phyloP scores from a whole-genome alignment of 345 rosid species.

The Brassica rapa region DNA sequence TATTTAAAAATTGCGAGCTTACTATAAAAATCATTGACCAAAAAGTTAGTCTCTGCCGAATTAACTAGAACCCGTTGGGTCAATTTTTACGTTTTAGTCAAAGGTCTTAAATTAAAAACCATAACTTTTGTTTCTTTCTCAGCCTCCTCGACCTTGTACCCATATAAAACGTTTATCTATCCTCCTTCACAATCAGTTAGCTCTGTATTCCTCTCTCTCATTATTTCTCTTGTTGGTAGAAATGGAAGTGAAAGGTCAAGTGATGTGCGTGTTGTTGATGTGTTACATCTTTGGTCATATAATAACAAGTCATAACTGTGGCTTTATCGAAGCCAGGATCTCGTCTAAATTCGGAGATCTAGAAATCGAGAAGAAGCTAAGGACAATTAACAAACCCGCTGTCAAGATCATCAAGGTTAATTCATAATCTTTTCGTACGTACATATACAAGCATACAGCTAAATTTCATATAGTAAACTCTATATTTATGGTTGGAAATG shows the following conservation, averaged over 20 bases:
- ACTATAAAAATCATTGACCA: background rate
- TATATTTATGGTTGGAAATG: background rate
- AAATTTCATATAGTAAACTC: background rate
- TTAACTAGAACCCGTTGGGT: background rate
- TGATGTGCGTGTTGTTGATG: conserved; percentile 15
- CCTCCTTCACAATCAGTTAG: background rate
- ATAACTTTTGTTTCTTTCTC: background rate
- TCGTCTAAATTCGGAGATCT: conserved; percentile 4
- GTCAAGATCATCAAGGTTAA: conserved; percentile 28
- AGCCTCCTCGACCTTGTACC: background rate
- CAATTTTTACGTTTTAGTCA: background rate
- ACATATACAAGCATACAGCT: background rate
- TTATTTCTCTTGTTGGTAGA: background rate
- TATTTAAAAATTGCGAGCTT: too few species aligned
- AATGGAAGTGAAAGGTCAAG: conserved; percentile 7
- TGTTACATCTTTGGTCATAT: conserved; percentile 14
- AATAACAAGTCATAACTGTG: background rate
- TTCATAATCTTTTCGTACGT: background rate
- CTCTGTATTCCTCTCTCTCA: background rate
- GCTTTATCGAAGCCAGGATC: conserved; percentile 23
- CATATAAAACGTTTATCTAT: background rate
- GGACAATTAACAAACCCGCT: conserved; percentile 27
- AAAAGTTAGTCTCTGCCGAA: background rate
- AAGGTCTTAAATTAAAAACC: background rate
- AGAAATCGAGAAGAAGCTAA: conserved; percentile 18